Conservation (phyloP, 495 filamentous ascomycete species). For the Rhypophila decipiens region DNA sequence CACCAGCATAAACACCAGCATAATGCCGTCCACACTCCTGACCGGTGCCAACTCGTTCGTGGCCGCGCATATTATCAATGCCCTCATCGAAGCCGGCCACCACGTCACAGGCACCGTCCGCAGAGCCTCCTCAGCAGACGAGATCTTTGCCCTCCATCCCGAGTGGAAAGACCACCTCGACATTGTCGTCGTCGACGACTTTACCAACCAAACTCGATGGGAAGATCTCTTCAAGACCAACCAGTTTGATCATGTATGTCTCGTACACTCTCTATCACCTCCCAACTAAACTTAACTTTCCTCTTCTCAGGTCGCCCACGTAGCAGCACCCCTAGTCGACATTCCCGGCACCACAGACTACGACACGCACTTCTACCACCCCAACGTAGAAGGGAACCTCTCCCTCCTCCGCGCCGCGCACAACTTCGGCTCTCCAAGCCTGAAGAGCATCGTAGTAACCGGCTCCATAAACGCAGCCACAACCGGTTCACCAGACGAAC, state of each 20-base stretch:
- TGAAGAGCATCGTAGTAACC: conserved; percentile 32
- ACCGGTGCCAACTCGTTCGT: conserved; percentile 35
- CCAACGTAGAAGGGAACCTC: conserved; percentile 19
- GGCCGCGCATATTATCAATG: conserved; percentile 27
- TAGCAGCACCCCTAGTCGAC: conserved; percentile 17
- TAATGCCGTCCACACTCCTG: conserved; percentile 27
- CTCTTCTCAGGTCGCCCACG: conserved; percentile 8
- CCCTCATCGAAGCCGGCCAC: conserved; percentile 22
- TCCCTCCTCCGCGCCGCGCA: conserved; percentile 22
- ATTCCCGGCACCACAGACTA: conserved; percentile 18
- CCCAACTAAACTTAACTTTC: background rate
- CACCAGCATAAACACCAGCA: conserved; percentile 2
- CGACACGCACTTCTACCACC: conserved; percentile 19
- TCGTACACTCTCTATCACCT: background rate
- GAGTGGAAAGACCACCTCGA: conserved; percentile 15
- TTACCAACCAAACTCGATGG: conserved; percentile 11
- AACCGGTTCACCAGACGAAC: conserved; percentile 21
- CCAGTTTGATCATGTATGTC: conserved; percentile 9
- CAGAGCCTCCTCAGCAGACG: conserved; percentile 9
- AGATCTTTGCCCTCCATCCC: conserved; percentile 21
- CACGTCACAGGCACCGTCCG: conserved; percentile 13
- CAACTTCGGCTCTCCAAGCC: conserved; percentile 15
- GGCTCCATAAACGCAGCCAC: conserved; percentile 29
- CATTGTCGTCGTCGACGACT: conserved; percentile 12
- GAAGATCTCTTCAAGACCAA: conserved; percentile 9